Conservation (phyloP, 1,284 basidiomycete genomes). For the Malassezia yamatoensis region DNA sequence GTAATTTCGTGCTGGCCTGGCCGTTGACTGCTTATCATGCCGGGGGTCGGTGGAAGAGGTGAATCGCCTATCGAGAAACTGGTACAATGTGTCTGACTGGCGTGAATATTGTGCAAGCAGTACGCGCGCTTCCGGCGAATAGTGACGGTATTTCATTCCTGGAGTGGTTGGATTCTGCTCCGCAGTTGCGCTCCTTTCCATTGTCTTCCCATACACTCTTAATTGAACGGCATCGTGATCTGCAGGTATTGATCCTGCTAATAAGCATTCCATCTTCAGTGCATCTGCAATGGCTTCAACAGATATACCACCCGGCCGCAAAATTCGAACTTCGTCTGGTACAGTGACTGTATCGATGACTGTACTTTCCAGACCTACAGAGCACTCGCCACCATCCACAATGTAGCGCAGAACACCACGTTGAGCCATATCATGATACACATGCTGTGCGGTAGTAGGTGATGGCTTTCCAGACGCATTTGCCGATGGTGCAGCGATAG, state of each 20-base stretch:
- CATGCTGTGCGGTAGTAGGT: constrained; percentile 83
- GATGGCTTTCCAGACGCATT: constrained; percentile 89
- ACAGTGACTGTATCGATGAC: constrained; percentile 66
- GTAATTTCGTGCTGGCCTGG: neutral
- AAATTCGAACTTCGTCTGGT: constrained; percentile 62
- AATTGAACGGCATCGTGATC: constrained; percentile 14
- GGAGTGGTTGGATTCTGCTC: constrained; percentile 68
- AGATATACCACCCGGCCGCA: constrained; percentile 84
- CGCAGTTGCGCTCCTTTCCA: constrained; percentile 24
- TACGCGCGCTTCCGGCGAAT: constrained; percentile 59
- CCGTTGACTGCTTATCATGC: neutral
- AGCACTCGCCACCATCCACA: constrained; percentile 82
- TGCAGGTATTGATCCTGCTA: neutral
- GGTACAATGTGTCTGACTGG: constrained; percentile 7
- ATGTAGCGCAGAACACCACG: constrained; percentile 58
- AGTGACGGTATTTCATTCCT: constrained; percentile 99
- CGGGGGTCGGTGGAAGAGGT: too few species aligned
- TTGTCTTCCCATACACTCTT: constrained; percentile 40
- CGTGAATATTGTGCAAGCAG: constrained; percentile 47
- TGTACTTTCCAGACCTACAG: constrained; percentile 86
- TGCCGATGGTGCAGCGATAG: constrained; percentile 87
- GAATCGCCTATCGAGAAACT: neutral
- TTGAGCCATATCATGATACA: constrained; percentile 61
- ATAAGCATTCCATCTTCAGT: constrained; percentile 17
- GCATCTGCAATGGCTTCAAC: constrained; percentile 59